Conservation (phyloP, 1,284 basidiomycete genomes). For the Kwoniella shivajii region DNA sequence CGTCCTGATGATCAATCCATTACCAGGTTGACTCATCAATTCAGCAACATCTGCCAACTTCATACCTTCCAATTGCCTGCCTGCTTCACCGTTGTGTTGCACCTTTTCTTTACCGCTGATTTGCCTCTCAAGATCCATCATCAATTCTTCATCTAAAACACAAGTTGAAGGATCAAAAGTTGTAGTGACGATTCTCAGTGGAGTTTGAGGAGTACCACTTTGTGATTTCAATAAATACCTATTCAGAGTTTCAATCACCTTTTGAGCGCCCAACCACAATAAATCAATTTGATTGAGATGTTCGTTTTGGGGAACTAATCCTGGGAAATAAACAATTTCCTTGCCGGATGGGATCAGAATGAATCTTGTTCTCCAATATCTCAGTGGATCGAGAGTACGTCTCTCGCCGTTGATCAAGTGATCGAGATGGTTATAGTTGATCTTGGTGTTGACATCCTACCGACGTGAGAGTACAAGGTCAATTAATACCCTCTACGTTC, state of each 20-base stretch:
- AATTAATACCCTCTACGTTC: too few species aligned
- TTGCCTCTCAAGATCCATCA: slow-evolving; percentile 76
- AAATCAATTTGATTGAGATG: slow-evolving; percentile 82
- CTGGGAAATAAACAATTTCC: slow-evolving; percentile 59
- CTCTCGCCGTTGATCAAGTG: slow-evolving; percentile 73
- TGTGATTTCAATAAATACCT: slow-evolving; percentile 49
- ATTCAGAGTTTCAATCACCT: slow-evolving; percentile 83
- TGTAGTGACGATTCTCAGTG: slow-evolving; percentile 72
- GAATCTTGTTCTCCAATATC: slow-evolving; percentile 95
- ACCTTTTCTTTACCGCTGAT: slow-evolving; percentile 42
- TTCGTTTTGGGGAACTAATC: slow-evolving; percentile 63
- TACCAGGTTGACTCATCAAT: slow-evolving; percentile 50
- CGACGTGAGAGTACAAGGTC: background rate
- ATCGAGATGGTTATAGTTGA: slow-evolving; percentile 55
- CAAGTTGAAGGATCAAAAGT: slow-evolving; percentile 77
- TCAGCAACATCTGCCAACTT: slow-evolving; percentile 43
- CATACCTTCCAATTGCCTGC: slow-evolving; percentile 44
- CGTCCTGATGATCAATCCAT: slow-evolving; percentile 48
- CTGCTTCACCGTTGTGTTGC: slow-evolving; percentile 30
- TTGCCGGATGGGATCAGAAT: slow-evolving; percentile 82
- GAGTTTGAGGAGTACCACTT: slow-evolving; percentile 55
- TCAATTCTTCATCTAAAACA: slow-evolving; percentile 72
- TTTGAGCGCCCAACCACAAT: slow-evolving; percentile 84
- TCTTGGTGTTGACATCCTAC: slow-evolving; percentile 51
- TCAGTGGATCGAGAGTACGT: slow-evolving; percentile 65